Conservation (phyloP, 768 basidiomycete species). For the Russula olivacea region DNA sequence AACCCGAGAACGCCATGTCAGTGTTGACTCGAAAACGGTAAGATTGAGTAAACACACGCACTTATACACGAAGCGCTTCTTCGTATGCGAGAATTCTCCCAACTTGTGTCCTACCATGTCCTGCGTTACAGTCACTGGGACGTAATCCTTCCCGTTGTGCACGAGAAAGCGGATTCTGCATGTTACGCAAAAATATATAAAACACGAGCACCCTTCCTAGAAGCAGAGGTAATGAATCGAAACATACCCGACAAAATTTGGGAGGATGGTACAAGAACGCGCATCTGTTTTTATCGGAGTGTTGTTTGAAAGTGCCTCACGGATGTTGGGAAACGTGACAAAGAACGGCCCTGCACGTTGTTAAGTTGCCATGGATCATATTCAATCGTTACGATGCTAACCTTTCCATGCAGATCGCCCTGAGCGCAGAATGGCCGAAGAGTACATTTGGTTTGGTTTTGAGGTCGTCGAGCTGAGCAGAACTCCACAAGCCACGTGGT, state of each 20-base stretch:
- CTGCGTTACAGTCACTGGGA: constrained; percentile 81
- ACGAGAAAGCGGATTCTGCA: constrained; percentile 83
- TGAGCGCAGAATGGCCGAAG: constrained; percentile 52
- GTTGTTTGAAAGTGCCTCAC: constrained; percentile 73
- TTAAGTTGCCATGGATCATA: neutral
- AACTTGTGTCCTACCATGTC: constrained; percentile 99
- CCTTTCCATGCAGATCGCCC: constrained; percentile 87
- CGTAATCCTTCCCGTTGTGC: constrained; percentile 89
- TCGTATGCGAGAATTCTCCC: constrained; percentile 89
- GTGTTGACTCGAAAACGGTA: neutral
- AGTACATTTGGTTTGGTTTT: constrained; percentile 44
- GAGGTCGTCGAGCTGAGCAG: neutral
- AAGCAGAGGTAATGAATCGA: neutral
- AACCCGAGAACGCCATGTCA: neutral
- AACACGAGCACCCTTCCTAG: neutral
- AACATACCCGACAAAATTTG: constrained; percentile 90
- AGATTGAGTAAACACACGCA: constrained; percentile 38
- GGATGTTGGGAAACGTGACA: constrained; percentile 84
- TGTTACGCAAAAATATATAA: neutral
- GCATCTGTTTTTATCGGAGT: constrained; percentile 86
- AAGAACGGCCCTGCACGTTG: constrained; percentile 76
- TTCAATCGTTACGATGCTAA: constrained; percentile 27
- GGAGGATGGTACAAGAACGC: constrained; percentile 85
- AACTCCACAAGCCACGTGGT: neutral
- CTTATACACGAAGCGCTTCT: constrained; percentile 83